These are phyloP conservation scores for Coniochaeta hoffmannii DNA, from an alignment of 2,329 filamentous ascomycete species.

Conservation along the genomic window DNA sequence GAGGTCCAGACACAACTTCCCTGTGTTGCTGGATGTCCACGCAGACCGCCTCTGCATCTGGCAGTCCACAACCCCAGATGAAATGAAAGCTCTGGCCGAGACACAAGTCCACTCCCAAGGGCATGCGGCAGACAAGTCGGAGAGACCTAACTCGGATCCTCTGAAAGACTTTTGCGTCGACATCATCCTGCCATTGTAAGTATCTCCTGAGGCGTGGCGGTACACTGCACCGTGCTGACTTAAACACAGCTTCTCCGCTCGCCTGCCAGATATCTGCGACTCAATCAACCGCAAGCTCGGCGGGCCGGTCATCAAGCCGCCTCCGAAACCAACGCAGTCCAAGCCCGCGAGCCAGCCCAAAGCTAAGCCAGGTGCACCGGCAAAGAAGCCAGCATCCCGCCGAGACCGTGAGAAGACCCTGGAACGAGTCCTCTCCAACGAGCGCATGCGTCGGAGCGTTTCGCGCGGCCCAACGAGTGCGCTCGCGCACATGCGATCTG, in stretches of 20 bases:
- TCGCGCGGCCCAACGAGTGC: constrained; percentile 49
- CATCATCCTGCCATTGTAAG: constrained; percentile 72
- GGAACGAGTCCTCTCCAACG: constrained; percentile 55
- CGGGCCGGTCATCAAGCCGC: constrained; percentile 56
- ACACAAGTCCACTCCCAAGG: constrained; percentile 30
- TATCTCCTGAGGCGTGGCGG: constrained; percentile 4
- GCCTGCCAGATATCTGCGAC: constrained; percentile 64
- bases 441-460: constrained; percentile 46
- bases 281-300: constrained; percentile 69
- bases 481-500: constrained; percentile 60
- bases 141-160: constrained; percentile 48
- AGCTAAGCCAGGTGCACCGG: constrained; percentile 42
- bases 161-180: constrained; percentile 73
- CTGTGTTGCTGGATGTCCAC: constrained; percentile 61
- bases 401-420: constrained; percentile 41
- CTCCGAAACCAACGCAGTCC: constrained; percentile 37
- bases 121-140: constrained; percentile 26
- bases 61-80: constrained; percentile 66
- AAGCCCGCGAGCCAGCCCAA: constrained; percentile 35
- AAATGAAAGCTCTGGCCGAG: constrained; percentile 41
- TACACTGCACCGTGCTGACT: constrained; percentile 23
- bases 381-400: constrained; percentile 39
- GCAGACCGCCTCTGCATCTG: constrained; percentile 76
- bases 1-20: constrained; percentile 54
- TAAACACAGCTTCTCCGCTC: constrained; percentile 58